A percentile compares a stretch with the other conserved stretches of the same genome.
phyloP scores from a whole-genome alignment of 805 yeast species.

The Hanseniaspora occidentalis region DNA sequence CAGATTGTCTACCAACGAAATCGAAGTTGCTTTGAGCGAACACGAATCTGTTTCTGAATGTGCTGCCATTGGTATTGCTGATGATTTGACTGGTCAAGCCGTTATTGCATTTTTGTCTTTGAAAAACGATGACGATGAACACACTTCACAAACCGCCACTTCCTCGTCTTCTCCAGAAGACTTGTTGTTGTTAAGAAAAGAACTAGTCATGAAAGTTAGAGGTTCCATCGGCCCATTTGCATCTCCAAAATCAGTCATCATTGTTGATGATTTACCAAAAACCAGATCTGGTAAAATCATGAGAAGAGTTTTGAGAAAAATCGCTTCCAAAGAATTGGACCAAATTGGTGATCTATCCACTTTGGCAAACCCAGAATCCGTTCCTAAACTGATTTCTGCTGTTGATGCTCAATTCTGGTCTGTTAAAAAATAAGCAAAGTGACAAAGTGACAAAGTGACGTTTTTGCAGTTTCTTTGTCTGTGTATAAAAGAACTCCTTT shows the following conservation, averaged over 20 bases:
- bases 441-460: too few species aligned
- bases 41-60: conserved; percentile 76
- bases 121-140: conserved; percentile 31
- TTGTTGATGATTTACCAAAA: conserved; percentile 91
- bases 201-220: conserved; percentile 78
- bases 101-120: conserved; percentile 89
- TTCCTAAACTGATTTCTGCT: conserved; percentile 59
- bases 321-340: conserved; percentile 83
- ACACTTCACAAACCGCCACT: conserved; percentile 18
- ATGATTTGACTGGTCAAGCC: conserved; percentile 96
- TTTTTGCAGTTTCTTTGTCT: not conserved
- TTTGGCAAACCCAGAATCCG: conserved; percentile 74
- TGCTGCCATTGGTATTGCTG: conserved; percentile 93
- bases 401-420: conserved; percentile 35
- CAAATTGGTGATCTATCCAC: conserved; percentile 90
- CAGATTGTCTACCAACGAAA: conserved; percentile 95
- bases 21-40: conserved; percentile 80
- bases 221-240: conserved; percentile 72
- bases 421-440: conserved; percentile 9
- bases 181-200: conserved; percentile 51
- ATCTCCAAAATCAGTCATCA: conserved; percentile 77
- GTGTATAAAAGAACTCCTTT: too few species aligned
- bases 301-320: conserved; percentile 94
- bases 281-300: conserved; percentile 97
- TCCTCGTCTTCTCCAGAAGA: conserved; percentile 24